Evolutionary conservation across 768 basidiomycete species (phyloP).

Genomic region (Trametes meyenii): DNA sequence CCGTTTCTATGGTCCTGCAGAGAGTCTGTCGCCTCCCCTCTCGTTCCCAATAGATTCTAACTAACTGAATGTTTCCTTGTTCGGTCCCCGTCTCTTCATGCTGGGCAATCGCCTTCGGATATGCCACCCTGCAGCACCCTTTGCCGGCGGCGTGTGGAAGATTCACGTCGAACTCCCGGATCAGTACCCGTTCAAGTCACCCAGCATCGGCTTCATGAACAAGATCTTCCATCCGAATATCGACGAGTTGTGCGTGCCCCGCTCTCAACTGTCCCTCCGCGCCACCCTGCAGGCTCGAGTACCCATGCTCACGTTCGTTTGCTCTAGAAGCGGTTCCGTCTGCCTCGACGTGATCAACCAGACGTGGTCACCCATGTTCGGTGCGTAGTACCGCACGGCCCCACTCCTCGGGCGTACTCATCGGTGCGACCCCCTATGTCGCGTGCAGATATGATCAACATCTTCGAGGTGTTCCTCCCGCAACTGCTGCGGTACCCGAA

Average conservation of each 20-base stretch:
- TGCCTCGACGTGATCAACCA: conserved; percentile 99
- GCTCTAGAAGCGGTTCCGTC: conserved; percentile 87
- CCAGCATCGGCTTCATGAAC: conserved; percentile 99
- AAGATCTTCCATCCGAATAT: conserved; percentile 99
- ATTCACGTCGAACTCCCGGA: conserved; percentile 99
- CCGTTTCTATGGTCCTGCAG: conserved; percentile 88
- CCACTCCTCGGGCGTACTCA: neutral
- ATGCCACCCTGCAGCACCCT: conserved; percentile 68
- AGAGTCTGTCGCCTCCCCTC: conserved; percentile 58
- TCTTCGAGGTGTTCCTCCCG: conserved; percentile 97
- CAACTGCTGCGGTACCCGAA: conserved; percentile 98
- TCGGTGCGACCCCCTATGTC: neutral
- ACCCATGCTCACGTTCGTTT: conserved; percentile 7
- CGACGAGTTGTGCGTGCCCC: conserved; percentile 85
- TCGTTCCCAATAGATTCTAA: neutral
- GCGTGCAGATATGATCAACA: conserved; percentile 93
- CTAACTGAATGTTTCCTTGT: neutral
- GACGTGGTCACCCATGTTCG: conserved; percentile 99
- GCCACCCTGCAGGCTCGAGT: conserved; percentile 10
- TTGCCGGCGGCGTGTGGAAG: conserved; percentile 98
- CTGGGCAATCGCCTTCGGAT: neutral
- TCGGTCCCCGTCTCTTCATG: neutral
- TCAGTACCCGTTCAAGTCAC: conserved; percentile 98
- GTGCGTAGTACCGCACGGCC: conserved; percentile 48
- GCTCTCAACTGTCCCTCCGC: conserved; percentile 1